phyloP scores from a whole-genome alignment of 306 rosid genomes.

The Styphnolobium japonicum region DNA sequence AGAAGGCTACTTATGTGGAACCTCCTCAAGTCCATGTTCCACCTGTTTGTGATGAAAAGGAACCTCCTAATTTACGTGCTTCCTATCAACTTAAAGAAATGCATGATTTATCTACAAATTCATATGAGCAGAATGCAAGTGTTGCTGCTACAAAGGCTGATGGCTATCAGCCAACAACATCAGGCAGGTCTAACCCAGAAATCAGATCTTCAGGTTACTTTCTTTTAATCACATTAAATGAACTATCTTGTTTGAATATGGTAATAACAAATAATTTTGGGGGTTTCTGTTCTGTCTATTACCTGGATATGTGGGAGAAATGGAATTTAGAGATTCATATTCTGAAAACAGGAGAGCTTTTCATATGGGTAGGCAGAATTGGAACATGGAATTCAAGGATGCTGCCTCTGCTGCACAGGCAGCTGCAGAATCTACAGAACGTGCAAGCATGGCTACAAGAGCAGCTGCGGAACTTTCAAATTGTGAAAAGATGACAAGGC shows the following conservation, averaged over 20 bases:
- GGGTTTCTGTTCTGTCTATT: conserved; percentile 3
- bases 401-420: conserved; percentile 97
- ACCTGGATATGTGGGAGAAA: conserved; percentile 15
- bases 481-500: conserved; percentile 45
- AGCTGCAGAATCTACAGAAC: conserved; percentile 97
- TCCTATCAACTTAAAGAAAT: conserved; percentile 16
- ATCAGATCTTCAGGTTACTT: conserved; percentile 44
- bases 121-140: conserved; percentile 31
- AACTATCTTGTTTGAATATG: conserved; percentile 2
- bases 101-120: conserved; percentile 16
- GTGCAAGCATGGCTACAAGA: conserved; percentile 89
- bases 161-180: conserved; percentile 30
- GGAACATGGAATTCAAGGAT: conserved; percentile 86
- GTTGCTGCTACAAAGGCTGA: conserved; percentile 29
- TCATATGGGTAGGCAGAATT: conserved; percentile 42
- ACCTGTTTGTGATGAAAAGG: conserved; percentile 45
- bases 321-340: conserved; percentile 38
- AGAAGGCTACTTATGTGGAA: conserved; percentile 27
- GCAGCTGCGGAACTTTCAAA: conserved; percentile 96
- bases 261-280: background rate
- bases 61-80: too few species aligned
- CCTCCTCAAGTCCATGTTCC: conserved; percentile 48
- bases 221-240: background rate
- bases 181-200: conserved; percentile 41
- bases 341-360: conserved; percentile 42